Base-by-base conservation (phyloP, 148 eudicot species). In the Fagopyrum esculentum region DNA sequence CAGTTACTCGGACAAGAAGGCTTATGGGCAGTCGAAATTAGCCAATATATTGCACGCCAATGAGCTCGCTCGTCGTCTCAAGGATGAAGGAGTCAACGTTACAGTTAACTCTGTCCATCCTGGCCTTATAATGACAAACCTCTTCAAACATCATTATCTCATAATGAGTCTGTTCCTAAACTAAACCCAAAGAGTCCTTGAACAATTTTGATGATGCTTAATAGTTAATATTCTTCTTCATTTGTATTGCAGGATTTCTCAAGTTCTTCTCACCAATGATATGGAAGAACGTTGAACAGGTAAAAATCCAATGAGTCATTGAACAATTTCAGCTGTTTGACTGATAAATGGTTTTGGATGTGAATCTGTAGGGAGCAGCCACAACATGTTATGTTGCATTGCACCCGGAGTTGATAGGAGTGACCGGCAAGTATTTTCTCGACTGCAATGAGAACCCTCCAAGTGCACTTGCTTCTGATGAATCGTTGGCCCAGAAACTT, bases 31-130 rank as follows among this genome's bases (percentile, higher is more conserved):
- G 73, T 92, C 97, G 30, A 92, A 92, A 82, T 73, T 92, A 68
- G 97, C 92, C 4, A 92, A 92, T 57, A 61, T 90, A 57, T 79
- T 92, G 72, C 97, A 92, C 52, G 94, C 94, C 35, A 88, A 90
- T 35, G 91, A 89, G 86, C 86, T 90, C 75, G 78, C 97, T 80
- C 88, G 87, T 44, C 92, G 89, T 71, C 80, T 92, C 69, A 80
- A 88, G 94, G 89, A 79, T 55, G 97, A 93, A 79, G 93, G 93
- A 43, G 95, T 82, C 30, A 93, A 89, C 82, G 86, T 93, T 26
- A 91, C 90, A 3, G 98, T 84, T 29, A 93, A 93, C 82, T 88
- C 95, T 6, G 82, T 93, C 74, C 98, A 93, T 76, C 98, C 98
- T 3, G 98, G 98, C 73, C 59, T 93, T 44, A 93, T 93, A 59